phyloP scores from a whole-genome alignment of 2,329 filamentous ascomycete species.

The Fusarium fracticaudum region DNA sequence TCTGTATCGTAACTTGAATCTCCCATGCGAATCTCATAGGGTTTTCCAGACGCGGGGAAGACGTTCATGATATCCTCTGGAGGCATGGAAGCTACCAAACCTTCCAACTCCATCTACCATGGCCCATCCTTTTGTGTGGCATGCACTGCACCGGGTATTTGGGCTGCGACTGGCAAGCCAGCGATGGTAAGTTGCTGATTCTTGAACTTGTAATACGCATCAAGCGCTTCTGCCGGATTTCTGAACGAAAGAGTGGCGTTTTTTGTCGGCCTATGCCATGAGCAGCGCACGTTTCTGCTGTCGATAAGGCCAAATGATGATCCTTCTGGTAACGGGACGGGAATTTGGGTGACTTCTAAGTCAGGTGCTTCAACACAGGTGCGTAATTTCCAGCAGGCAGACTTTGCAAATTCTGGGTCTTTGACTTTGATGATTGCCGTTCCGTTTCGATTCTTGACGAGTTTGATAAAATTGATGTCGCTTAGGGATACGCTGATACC shows the following conservation, averaged over 20 bases:
- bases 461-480: not conserved
- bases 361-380: not conserved
- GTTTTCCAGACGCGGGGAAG: not conserved
- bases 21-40: not conserved
- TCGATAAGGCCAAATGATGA: slow-evolving; percentile 46
- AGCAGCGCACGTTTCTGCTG: slow-evolving; percentile 47
- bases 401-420: slow-evolving; percentile 13
- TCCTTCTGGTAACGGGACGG: slow-evolving; percentile 34
- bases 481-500: not conserved
- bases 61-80: slow-evolving; percentile 8
- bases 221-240: slow-evolving; percentile 21
- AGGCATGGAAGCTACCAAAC: not conserved
- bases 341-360: not conserved
- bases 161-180: slow-evolving; percentile 16
- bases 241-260: slow-evolving; percentile 46
- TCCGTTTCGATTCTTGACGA: not conserved
- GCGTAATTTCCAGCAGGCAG: not conserved
- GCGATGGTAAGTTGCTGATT: slow-evolving; percentile 38
- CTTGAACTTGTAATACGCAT: slow-evolving; percentile 33
- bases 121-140: not conserved
- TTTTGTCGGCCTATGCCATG: slow-evolving; percentile 48
- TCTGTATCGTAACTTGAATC: slow-evolving; percentile 40
- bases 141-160: not conserved
- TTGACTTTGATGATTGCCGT: slow-evolving; percentile 10
- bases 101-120: slow-evolving; percentile 9